Evolutionary conservation across 441 rosid genomes (phyloP).

Genomic region (Euphorbia celastroides): DNA sequence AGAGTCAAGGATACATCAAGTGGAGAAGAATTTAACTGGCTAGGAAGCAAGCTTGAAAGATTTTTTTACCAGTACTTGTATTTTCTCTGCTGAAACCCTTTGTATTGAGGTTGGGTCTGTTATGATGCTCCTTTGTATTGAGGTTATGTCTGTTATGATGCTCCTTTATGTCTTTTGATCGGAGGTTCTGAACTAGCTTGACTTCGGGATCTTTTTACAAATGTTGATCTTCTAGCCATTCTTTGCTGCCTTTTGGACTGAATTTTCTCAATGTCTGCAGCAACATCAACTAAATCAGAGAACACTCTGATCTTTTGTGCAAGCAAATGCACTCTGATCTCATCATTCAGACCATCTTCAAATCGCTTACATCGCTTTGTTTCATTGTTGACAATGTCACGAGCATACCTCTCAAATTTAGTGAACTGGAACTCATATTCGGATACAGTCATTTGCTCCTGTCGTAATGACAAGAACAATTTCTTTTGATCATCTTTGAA

Average conservation of each 20-base stretch:
- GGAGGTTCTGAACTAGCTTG: background rate
- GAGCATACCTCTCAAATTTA: background rate
- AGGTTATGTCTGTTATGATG: background rate
- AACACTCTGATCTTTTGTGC: background rate
- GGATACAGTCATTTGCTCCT: background rate
- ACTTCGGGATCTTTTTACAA: background rate
- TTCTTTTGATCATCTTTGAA: no score
- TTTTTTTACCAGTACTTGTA: slow-evolving; percentile 1
- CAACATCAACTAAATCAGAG: background rate
- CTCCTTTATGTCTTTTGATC: background rate
- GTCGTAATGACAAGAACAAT: background rate
- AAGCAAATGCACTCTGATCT: background rate
- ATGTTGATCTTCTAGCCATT: background rate
- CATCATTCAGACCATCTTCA: background rate
- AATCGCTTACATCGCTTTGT: background rate
- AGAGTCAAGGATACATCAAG: slow-evolving; percentile 39
- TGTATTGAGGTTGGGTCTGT: background rate
- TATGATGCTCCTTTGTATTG: no score
- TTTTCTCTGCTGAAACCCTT: background rate
- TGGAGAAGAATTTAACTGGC: slow-evolving; percentile 20
- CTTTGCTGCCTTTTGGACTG: background rate
- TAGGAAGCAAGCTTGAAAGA: slow-evolving; percentile 23
- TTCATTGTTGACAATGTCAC: background rate
- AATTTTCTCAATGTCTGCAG: background rate
- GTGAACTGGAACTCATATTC: background rate